phyloP scores from a whole-genome alignment of 2,329 filamentous ascomycete genomes.

The Huntiella savannae region DNA sequence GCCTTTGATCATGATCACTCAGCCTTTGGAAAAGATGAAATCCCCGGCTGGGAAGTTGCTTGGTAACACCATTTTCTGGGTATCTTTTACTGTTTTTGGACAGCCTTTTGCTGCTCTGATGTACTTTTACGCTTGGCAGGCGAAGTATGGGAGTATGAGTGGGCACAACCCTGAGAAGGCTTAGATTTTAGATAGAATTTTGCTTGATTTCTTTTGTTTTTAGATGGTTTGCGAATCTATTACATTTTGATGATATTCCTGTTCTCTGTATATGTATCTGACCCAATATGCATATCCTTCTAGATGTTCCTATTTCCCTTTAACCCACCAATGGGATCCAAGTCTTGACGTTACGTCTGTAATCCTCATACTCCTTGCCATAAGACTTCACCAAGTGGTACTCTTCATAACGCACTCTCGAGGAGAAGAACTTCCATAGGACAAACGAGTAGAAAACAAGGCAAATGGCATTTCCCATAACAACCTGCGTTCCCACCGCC shows the following conservation, averaged over 20 bases:
- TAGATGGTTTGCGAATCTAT: background rate
- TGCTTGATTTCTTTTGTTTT: background rate
- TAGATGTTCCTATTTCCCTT: slow-evolving; percentile 11
- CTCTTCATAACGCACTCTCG: slow-evolving; percentile 63
- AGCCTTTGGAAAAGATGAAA: slow-evolving; percentile 59
- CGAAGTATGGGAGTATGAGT: slow-evolving; percentile 78
- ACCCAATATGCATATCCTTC: background rate
- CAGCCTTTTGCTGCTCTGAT: slow-evolving; percentile 81
- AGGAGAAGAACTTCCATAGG: slow-evolving; percentile 70
- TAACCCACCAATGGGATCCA: slow-evolving; percentile 51
- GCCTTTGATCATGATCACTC: slow-evolving; percentile 66
- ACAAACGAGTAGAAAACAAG: slow-evolving; percentile 54
- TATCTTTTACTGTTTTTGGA: slow-evolving; percentile 86
- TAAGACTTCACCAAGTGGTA: slow-evolving; percentile 63
- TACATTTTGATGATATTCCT: background rate
- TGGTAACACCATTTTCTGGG: slow-evolving; percentile 91
- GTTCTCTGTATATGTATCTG: background rate
- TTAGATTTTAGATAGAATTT: background rate
- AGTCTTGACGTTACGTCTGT: slow-evolving; percentile 50
- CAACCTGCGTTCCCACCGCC: slow-evolving; percentile 83
- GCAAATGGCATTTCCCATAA: slow-evolving; percentile 70
- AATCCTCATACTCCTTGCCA: slow-evolving; percentile 59
- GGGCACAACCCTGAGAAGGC: slow-evolving; percentile 15
- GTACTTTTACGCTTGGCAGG: slow-evolving; percentile 98
- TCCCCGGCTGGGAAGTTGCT: slow-evolving; percentile 58